Percentiles rank a stretch among this genome's conserved stretches.
phyloP scores from a whole-genome alignment of 345 rosid species.

The Gossypium mustelinum region DNA sequence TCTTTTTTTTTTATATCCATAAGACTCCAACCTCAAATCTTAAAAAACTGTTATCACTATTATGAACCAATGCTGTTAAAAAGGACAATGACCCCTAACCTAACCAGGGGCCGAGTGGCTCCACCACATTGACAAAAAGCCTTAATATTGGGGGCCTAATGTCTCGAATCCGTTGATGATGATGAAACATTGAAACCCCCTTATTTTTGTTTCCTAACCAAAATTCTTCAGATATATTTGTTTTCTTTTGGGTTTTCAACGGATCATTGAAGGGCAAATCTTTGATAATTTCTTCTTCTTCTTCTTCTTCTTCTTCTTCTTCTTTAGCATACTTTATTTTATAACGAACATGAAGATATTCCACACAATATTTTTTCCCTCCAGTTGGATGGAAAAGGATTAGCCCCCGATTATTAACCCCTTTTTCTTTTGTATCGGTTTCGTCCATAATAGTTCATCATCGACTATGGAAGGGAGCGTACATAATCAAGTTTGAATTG shows the following conservation, averaged over 20 bases:
- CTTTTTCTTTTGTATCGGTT: no score
- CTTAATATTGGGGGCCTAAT: not conserved
- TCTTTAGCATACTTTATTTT: not conserved
- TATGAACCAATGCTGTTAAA: not conserved
- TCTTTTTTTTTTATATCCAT: no score
- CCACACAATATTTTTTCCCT: not conserved
- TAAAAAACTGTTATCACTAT: not conserved
- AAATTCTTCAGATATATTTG: not conserved
- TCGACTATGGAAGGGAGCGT: no score
- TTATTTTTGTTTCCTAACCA: not conserved
- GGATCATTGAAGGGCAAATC: not conserved
- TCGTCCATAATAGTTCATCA: no score
- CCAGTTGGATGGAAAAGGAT: not conserved
- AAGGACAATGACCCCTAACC: constrained; percentile 14
- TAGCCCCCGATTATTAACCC: no score
- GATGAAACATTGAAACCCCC: not conserved
- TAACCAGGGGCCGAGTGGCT: constrained; percentile 12
- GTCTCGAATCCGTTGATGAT: not conserved
- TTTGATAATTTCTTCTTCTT: not conserved
- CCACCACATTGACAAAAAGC: constrained; percentile 14
- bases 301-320: no score
- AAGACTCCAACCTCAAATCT: no score
- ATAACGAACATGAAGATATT: not conserved
- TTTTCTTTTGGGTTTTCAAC: not conserved
- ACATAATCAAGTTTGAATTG: no score